A percentile compares a stretch with the other conserved stretches of the same genome.
These are phyloP conservation scores for Neofusicoccum kwambonambiense DNA, from an alignment of 2,329 filamentous ascomycete genomes.

Conservation along the genomic window DNA sequence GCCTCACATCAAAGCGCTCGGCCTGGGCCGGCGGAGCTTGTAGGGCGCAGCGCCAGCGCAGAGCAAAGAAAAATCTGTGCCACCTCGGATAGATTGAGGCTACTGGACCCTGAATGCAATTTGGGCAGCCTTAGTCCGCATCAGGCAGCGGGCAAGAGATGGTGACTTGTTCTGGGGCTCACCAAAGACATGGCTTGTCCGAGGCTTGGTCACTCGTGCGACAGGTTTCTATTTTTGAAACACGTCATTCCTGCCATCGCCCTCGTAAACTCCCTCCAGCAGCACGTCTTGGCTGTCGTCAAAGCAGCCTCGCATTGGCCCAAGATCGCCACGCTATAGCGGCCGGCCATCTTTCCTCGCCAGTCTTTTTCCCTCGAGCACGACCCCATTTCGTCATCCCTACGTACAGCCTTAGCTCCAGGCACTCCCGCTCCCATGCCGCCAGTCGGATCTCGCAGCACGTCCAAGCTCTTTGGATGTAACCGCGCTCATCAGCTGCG, in stretches of 20 bases:
- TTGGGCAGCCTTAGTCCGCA: not conserved
- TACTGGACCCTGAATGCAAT: not conserved
- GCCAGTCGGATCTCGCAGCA: slow-evolving; percentile 1
- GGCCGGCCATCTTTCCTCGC: not conserved
- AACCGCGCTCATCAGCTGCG: slow-evolving; percentile 2
- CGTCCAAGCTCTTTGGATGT: slow-evolving; percentile 12
- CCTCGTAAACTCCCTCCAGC: not conserved
- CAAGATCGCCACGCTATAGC: slow-evolving; percentile 5
- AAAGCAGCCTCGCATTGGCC: not conserved
- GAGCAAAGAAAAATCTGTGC: not conserved
- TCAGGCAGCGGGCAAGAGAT: not conserved
- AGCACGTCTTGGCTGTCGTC: slow-evolving; percentile 5
- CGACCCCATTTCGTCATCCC: slow-evolving; percentile 4
- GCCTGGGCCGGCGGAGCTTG: not conserved
- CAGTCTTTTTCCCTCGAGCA: not conserved
- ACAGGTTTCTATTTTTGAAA: slow-evolving; percentile 10
- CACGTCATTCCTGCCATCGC: not conserved
- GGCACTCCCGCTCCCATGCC: slow-evolving; percentile 10
- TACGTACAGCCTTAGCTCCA: slow-evolving; percentile 5
- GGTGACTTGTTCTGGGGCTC: not conserved
- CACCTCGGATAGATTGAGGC: slow-evolving; percentile 3
- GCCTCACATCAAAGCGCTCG: not conserved
- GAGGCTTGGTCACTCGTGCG: slow-evolving; percentile 3
- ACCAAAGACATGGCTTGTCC: slow-evolving; percentile 5
- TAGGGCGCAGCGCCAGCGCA: not conserved